Conservation (phyloP, 2,329 filamentous ascomycete species). For the Fusarium odoratissimum region DNA sequence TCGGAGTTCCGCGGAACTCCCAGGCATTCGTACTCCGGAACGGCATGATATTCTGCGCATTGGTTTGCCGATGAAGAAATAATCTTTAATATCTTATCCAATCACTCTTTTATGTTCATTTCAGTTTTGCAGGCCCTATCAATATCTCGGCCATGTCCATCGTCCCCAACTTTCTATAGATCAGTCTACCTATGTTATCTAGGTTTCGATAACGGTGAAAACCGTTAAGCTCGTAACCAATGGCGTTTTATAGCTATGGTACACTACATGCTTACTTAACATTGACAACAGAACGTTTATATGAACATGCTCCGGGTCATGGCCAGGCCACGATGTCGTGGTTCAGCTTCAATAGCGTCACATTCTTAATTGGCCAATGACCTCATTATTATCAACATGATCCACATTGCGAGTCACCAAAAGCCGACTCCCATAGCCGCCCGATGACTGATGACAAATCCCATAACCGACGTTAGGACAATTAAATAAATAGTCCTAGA, state of each 20-base stretch:
- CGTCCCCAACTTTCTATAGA: background rate
- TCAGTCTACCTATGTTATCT: accelerated
- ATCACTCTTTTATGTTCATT: too few relatives aligned
- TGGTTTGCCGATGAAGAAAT: accelerated
- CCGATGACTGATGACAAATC: background rate
- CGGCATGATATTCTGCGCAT: background rate
- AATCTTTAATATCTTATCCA: accelerated
- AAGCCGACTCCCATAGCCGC: background rate
- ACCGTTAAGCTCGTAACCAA: accelerated
- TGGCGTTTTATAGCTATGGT: background rate
- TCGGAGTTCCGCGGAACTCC: constrained; percentile 36
- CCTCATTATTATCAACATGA: background rate
- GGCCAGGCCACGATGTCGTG: background rate
- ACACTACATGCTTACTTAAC: accelerated
- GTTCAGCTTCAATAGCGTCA: background rate
- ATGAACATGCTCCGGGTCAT: accelerated
- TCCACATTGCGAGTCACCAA: background rate
- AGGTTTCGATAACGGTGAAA: background rate
- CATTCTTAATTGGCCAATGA: background rate
- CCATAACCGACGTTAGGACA: background rate
- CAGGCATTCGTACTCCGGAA: background rate
- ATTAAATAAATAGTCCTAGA: background rate
- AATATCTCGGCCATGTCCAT: too few relatives aligned
- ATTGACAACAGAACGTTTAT: accelerated
- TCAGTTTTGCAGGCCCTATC: too few relatives aligned